A percentile compares a stretch with the other conserved stretches of the same genome.
These are phyloP conservation scores for Halophytophthora batemanensis DNA, from an alignment of 352 stramenopile genomes.

Conservation along the genomic window DNA sequence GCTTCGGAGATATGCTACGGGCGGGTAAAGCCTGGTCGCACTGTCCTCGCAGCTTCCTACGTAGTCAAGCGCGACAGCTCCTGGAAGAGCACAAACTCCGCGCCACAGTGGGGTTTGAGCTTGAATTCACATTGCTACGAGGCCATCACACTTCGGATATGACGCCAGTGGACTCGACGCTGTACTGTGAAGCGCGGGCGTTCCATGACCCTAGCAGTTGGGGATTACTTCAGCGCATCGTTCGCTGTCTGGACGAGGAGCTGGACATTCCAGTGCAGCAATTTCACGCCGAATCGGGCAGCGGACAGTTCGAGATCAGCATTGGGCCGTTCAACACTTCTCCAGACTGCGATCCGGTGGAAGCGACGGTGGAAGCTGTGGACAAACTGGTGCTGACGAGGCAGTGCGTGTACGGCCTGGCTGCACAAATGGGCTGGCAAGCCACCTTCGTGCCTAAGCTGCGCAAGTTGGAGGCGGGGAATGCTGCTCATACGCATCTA, in stretches of 20 bases:
- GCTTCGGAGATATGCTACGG: constrained; percentile 28
- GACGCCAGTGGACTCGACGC: constrained; percentile 14
- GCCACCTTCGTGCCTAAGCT: constrained; percentile 8
- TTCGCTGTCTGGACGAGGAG: constrained; percentile 18
- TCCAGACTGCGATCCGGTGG: background rate
- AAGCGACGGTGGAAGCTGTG: background rate
- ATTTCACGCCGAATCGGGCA: constrained; percentile 28
- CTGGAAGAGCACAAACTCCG: background rate
- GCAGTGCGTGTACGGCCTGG: constrained; percentile 1
- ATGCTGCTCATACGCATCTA: constrained; percentile 2
- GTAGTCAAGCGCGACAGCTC: constrained; percentile 12
- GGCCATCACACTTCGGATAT: background rate
- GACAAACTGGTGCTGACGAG: constrained; percentile 6
- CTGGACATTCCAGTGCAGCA: constrained; percentile 26
- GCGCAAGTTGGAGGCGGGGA: background rate
- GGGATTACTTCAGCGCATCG: constrained; percentile 23
- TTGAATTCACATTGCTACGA: constrained; percentile 27
- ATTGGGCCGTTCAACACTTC: background rate
- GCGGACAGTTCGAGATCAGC: constrained; percentile 35
- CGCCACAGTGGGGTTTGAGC: constrained; percentile 26
- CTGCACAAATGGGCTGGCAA: background rate
- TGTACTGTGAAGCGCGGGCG: constrained; percentile 26
- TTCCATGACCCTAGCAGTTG: constrained; percentile 19
- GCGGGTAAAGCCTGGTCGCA: constrained; percentile 10
- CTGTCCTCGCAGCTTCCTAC: constrained; percentile 27